A percentile compares a stretch with the other conserved stretches of the same genome.
Conservation (phyloP, 768 basidiomycete genomes). For the Pleurotus pulmonarius region DNA sequence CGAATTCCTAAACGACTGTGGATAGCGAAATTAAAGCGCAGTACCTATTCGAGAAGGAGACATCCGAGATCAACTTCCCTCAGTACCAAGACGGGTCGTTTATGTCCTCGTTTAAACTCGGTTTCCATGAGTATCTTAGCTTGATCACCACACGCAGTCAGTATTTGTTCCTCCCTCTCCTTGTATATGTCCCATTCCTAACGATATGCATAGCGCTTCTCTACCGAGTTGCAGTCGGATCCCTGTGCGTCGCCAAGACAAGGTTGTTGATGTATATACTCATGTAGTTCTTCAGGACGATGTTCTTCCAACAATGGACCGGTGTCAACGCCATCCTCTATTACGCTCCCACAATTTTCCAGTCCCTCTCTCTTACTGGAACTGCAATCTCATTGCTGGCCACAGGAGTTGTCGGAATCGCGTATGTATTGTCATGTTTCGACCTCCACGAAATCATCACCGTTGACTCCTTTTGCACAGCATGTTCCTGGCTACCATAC, state of each 20-base stretch:
- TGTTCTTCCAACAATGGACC: conserved; percentile 84
- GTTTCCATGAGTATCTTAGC: conserved; percentile 56
- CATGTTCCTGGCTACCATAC: conserved; percentile 76
- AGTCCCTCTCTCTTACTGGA: conserved; percentile 53
- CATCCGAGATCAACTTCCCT: conserved; percentile 51
- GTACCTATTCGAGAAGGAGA: conserved; percentile 70
- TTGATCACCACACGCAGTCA: conserved; percentile 48
- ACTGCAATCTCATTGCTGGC: conserved; percentile 51
- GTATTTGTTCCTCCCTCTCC: conserved; percentile 6
- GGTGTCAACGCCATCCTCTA: conserved; percentile 76
- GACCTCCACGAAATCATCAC: no score
- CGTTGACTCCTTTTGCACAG: conserved; percentile 21
- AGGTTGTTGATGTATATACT: background rate
- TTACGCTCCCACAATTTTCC: conserved; percentile 73
- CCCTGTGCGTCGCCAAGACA: conserved; percentile 33
- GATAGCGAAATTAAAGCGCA: conserved; percentile 70
- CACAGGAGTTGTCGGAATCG: conserved; percentile 75
- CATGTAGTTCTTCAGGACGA: conserved; percentile 35
- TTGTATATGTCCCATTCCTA: background rate
- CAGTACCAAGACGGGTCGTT: conserved; percentile 60
- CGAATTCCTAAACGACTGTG: background rate
- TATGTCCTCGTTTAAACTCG: conserved; percentile 57
- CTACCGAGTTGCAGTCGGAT: conserved; percentile 59
- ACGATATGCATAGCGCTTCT: conserved; percentile 40
- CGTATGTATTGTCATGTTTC: conserved; percentile 35